Percentiles rank a stretch among this genome's conserved stretches.
phyloP scores from a whole-genome alignment of 1,284 basidiomycete genomes.

The Rhodotorula sp. region DNA sequence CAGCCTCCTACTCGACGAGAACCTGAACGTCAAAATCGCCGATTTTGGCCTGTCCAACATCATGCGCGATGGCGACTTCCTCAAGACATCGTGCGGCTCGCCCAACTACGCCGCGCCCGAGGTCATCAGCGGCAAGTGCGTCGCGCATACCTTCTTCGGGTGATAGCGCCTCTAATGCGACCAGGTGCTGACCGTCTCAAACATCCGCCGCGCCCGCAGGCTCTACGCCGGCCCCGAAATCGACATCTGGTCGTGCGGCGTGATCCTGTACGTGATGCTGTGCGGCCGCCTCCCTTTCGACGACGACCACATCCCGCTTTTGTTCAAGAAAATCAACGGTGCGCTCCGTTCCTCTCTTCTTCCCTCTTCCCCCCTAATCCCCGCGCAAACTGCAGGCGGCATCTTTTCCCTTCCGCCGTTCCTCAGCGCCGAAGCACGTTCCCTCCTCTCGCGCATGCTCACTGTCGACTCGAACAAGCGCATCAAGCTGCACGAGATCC shows the following conservation, averaged over 20 bases:
- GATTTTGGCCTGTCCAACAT: slow-evolving; percentile 94
- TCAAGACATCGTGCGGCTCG: slow-evolving; percentile 91
- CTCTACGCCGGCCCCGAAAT: slow-evolving; percentile 94
- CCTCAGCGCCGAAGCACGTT: slow-evolving; percentile 72
- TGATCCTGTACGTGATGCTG: slow-evolving; percentile 93
- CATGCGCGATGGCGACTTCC: slow-evolving; percentile 90
- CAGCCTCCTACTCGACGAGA: slow-evolving; percentile 57
- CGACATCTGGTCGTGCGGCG: slow-evolving; percentile 96
- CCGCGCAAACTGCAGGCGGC: slow-evolving; percentile 65
- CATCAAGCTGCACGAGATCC: slow-evolving; percentile 86
- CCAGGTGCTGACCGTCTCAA: background rate
- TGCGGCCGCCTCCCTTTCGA: slow-evolving; percentile 91
- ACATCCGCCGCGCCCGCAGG: slow-evolving; percentile 43
- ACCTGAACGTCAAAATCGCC: slow-evolving; percentile 79
- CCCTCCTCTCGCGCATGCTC: slow-evolving; percentile 81
- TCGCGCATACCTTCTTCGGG: background rate
- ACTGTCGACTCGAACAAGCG: slow-evolving; percentile 89
- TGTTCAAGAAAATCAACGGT: slow-evolving; percentile 93
- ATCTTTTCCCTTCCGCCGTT: slow-evolving; percentile 77
- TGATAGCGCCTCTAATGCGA: too few relatives aligned
- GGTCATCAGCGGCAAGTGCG: slow-evolving; percentile 79
- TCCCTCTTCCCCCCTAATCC: background rate
- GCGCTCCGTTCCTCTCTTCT: slow-evolving; percentile 48
- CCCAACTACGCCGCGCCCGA: slow-evolving; percentile 97
- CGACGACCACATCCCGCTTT: slow-evolving; percentile 85